A percentile compares a stretch with the other conserved stretches of the same genome.
These are phyloP conservation scores for Geosmithia morbida DNA, from an alignment of 2,329 filamentous ascomycete species.

Conservation along the genomic window DNA sequence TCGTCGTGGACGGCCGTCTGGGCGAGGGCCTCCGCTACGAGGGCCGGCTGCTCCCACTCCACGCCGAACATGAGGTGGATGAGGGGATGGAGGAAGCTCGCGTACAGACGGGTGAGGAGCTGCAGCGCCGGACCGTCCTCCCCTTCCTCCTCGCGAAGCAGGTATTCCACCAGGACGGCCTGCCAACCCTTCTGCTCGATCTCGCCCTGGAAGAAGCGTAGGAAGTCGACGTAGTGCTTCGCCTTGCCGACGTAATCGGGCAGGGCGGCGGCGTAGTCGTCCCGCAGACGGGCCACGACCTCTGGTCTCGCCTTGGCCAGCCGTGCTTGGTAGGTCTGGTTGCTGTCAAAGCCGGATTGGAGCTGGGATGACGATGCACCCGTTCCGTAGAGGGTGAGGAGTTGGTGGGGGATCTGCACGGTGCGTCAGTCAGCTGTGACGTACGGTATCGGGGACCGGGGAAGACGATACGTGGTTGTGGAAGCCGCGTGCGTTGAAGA, in stretches of 20 bases:
- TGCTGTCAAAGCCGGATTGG: slow-evolving; percentile 47
- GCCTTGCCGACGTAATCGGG: slow-evolving; percentile 46
- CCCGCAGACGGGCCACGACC: slow-evolving; percentile 36
- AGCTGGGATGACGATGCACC: slow-evolving; percentile 48
- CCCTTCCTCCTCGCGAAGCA: slow-evolving; percentile 40
- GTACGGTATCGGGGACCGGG: neutral
- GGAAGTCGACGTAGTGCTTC: slow-evolving; percentile 54
- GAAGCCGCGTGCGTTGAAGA: slow-evolving; percentile 61
- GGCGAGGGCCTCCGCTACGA: slow-evolving; percentile 68
- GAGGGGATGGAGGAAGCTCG: slow-evolving; percentile 61
- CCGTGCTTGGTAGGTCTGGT: slow-evolving; percentile 52
- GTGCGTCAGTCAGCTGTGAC: neutral
- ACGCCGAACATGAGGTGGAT: slow-evolving; percentile 79
- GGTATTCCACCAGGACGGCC: slow-evolving; percentile 45
- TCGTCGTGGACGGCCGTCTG: slow-evolving; percentile 53
- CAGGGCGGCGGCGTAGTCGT: slow-evolving; percentile 37
- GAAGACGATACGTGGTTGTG: slow-evolving; percentile 58
- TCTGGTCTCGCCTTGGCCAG: slow-evolving; percentile 28
- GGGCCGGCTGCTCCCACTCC: slow-evolving; percentile 68
- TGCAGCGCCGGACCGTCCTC: slow-evolving; percentile 47
- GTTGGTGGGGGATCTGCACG: slow-evolving; percentile 50
- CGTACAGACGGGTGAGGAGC: slow-evolving; percentile 54
- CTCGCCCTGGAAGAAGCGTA: slow-evolving; percentile 62
- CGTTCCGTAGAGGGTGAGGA: slow-evolving; percentile 64
- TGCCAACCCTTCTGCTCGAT: slow-evolving; percentile 50